Conservation (phyloP, 768 basidiomycete genomes). For the Neoboletus brunneissimus region DNA sequence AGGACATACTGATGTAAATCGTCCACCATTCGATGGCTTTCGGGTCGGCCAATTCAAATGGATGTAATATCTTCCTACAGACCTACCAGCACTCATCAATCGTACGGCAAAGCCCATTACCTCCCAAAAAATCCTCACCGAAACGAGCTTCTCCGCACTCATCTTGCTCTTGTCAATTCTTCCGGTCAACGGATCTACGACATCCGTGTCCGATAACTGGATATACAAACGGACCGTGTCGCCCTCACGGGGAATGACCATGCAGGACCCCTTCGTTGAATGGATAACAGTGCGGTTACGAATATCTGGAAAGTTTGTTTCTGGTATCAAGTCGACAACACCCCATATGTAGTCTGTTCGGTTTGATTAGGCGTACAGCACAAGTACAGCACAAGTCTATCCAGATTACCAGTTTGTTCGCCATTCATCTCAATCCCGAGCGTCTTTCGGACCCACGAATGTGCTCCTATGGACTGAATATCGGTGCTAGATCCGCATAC, state of each 20-base stretch:
- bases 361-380: background rate
- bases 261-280: conserved; percentile 63
- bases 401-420: conserved; percentile 41
- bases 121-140: conserved; percentile 34
- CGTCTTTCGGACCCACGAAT: conserved; percentile 46
- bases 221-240: conserved; percentile 71
- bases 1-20: conserved; percentile 57
- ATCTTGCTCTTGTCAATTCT: conserved; percentile 53
- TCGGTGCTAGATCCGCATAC: background rate
- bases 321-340: conserved; percentile 66
- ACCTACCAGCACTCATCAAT: conserved; percentile 35
- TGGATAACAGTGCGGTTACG: conserved; percentile 65
- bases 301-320: conserved; percentile 79
- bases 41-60: conserved; percentile 50
- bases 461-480: conserved; percentile 32
- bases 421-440: conserved; percentile 46
- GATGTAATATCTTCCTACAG: conserved; percentile 53
- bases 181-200: conserved; percentile 43
- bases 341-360: conserved; percentile 77
- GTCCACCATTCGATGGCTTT: conserved; percentile 70
- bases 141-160: conserved; percentile 50
- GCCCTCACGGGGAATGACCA: conserved; percentile 72
- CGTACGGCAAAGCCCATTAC: background rate
- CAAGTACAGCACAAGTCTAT: background rate
- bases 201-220: conserved; percentile 54